These are phyloP conservation scores for Suillus alpinus DNA, from an alignment of 768 basidiomycete species.

Conservation along the genomic window DNA sequence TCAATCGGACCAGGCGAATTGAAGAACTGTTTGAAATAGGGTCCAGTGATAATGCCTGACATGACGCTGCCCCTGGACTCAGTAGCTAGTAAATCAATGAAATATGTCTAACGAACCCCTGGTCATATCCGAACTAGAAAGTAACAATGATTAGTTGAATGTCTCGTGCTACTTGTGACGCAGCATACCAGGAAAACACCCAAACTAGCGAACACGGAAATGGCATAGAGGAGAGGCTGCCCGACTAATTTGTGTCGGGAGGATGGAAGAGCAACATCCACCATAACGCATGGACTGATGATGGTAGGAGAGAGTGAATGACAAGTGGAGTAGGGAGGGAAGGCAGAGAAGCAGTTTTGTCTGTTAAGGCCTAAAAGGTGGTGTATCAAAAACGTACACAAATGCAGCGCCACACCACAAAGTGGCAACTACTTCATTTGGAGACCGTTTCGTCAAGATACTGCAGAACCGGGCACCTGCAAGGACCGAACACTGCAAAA, in stretches of 20 bases:
- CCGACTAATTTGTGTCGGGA: conserved; percentile 63
- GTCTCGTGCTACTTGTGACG: conserved; percentile 1
- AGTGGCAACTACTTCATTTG: not conserved
- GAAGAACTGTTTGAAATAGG: conserved; percentile 81
- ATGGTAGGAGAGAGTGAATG: conserved; percentile 14
- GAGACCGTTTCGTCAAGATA: not conserved
- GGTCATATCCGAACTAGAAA: conserved; percentile 78
- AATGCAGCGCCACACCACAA: conserved; percentile 18
- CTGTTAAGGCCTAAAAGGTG: conserved; percentile 1
- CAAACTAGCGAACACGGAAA: conserved; percentile 78
- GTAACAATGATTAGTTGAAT: not conserved
- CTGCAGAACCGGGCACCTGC: not conserved
- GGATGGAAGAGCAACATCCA: conserved; percentile 24
- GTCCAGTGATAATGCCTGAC: conserved; percentile 89
- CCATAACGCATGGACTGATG: conserved; percentile 49
- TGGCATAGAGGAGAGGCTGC: conserved; percentile 72
- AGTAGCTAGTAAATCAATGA: conserved; percentile 8
- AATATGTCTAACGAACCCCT: conserved; percentile 51
- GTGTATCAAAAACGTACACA: conserved; percentile 12
- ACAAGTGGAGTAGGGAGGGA: conserved; percentile 5
- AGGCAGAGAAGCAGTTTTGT: conserved; percentile 4
- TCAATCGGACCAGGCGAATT: conserved; percentile 69
- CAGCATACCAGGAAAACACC: conserved; percentile 78
- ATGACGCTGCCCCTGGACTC: conserved; percentile 56
- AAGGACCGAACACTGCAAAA: no score